A percentile compares a stretch with the other conserved stretches of the same genome.
Conservation (phyloP, 306 rosid genomes). For the Castanopsis chinensis region DNA sequence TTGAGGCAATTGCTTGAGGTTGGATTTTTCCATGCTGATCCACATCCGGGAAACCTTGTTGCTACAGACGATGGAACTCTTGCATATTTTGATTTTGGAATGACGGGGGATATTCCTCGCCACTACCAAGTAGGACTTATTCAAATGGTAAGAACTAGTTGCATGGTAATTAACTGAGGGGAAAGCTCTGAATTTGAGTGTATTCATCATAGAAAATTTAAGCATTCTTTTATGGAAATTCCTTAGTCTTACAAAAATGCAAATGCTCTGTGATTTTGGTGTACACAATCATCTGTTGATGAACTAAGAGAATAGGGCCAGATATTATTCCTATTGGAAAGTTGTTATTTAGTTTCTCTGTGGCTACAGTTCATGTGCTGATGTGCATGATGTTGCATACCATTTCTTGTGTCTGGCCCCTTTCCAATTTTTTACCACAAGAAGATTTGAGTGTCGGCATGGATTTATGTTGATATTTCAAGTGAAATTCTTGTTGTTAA, state of each 20-base stretch:
- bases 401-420: not conserved
- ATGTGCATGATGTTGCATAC: not conserved
- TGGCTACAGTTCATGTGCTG: not conserved
- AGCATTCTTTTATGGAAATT: not conserved
- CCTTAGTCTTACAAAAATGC: not conserved
- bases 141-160: constrained; percentile 64
- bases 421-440: not conserved
- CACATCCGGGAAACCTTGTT: constrained; percentile 99
- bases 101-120: constrained; percentile 98
- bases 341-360: not conserved
- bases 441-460: not conserved
- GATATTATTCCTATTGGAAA: not conserved
- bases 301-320: not conserved
- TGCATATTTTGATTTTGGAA: constrained; percentile 96
- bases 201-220: constrained; percentile 9
- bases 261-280: not conserved
- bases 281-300: not conserved
- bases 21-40: constrained; percentile 96
- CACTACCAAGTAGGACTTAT: constrained; percentile 91
- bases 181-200: not conserved
- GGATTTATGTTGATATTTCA: not conserved
- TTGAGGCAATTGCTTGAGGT: constrained; percentile 93
- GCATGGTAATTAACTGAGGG: constrained; percentile 7
- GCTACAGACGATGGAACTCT: constrained; percentile 71
- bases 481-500: not conserved